Evolutionary conservation across 2,329 filamentous ascomycete genomes (phyloP).

Genomic region (Aspergillus calidoustus): DNA sequence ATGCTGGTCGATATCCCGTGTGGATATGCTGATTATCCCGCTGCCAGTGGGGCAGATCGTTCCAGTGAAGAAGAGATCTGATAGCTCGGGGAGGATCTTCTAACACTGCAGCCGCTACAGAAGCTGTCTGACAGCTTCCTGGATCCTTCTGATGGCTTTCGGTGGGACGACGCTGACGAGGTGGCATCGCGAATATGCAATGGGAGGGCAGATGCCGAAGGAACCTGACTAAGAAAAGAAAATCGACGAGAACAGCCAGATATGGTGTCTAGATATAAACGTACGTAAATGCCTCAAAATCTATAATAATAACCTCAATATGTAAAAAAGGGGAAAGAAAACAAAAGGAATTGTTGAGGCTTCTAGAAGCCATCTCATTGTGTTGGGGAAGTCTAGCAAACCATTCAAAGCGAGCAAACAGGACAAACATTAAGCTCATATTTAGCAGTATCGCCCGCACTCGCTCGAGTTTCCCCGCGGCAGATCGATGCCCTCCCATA

Average conservation of each 20-base stretch:
- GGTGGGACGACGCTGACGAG: constrained; percentile 39
- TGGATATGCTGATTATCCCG: constrained; percentile 72
- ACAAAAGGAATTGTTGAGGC: not conserved
- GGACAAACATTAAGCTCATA: constrained; percentile 27
- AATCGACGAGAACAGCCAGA: not conserved
- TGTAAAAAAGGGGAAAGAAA: not conserved
- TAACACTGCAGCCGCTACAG: constrained; percentile 31
- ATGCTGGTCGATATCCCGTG: constrained; percentile 67
- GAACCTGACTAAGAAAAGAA: not conserved
- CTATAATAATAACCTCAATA: not conserved
- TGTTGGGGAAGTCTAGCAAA: constrained; percentile 13
- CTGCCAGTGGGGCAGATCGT: constrained; percentile 58
- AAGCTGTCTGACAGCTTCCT: constrained; percentile 30
- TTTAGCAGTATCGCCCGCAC: not conserved
- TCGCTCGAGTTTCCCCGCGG: constrained; percentile 16
- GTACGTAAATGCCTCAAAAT: not conserved
- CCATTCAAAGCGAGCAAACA: constrained; percentile 27
- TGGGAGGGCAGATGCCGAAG: constrained; percentile 13
- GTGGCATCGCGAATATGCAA: constrained; percentile 33
- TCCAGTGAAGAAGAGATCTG: constrained; percentile 52
- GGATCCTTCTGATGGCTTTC: constrained; percentile 24
- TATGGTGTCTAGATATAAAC: not conserved
- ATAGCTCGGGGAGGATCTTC: constrained; percentile 35
- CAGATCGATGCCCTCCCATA: not conserved
- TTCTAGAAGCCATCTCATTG: not conserved